A percentile compares a stretch with the other conserved stretches of the same genome.
These are phyloP conservation scores for Phytophthora quininea DNA, from an alignment of 352 stramenopile genomes.

Conservation along the genomic window DNA sequence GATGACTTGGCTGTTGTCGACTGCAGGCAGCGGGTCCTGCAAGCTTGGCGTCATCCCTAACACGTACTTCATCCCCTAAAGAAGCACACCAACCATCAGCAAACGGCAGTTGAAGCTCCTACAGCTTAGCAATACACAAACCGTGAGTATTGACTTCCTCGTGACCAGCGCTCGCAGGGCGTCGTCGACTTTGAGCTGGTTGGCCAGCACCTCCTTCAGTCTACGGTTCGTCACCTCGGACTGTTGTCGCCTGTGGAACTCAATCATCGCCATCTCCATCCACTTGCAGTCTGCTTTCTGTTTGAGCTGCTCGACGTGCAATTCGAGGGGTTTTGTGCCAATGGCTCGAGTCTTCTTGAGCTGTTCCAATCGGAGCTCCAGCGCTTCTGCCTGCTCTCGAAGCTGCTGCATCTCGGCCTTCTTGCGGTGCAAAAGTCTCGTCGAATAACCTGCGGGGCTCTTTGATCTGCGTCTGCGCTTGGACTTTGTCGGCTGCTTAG, in stretches of 20 bases:
- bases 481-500: not conserved
- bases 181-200: slow-evolving; percentile 26
- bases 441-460: slow-evolving; percentile 33
- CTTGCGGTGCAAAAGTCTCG: slow-evolving; percentile 32
- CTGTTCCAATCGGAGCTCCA: slow-evolving; percentile 24
- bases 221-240: slow-evolving; percentile 29
- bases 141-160: slow-evolving; percentile 24
- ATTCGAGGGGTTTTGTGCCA: slow-evolving; percentile 6
- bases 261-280: slow-evolving; percentile 26
- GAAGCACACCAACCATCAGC: slow-evolving; percentile 4
- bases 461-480: slow-evolving; percentile 24
- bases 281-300: slow-evolving; percentile 16
- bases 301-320: slow-evolving; percentile 17
- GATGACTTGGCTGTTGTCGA: slow-evolving; percentile 29
- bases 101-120: not conserved
- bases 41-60: not conserved
- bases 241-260: slow-evolving; percentile 28
- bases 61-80: slow-evolving; percentile 32
- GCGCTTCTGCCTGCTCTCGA: slow-evolving; percentile 13
- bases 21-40: slow-evolving; percentile 4
- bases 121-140: slow-evolving; percentile 11
- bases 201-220: slow-evolving; percentile 22
- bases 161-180: slow-evolving; percentile 16
- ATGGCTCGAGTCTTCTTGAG: slow-evolving; percentile 13
- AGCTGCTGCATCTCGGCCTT: slow-evolving; percentile 36